Evolutionary conservation across 2,329 filamentous ascomycete genomes (phyloP), one percentile per base, ranked within the genome.

Genomic region (Alternaria hordeiaustralica): DNA sequence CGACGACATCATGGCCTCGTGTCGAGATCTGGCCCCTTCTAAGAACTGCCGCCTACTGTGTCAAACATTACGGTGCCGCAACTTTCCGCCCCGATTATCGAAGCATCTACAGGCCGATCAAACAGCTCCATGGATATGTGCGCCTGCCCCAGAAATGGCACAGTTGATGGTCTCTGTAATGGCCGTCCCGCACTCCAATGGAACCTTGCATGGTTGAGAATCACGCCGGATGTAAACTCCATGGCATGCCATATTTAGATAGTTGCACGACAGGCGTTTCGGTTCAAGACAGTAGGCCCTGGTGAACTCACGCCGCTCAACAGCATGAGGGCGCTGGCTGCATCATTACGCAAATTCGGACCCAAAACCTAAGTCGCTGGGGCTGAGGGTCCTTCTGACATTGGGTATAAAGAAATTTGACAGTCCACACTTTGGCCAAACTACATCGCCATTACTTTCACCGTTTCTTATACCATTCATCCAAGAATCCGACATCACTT

Each of bases 401-500:
- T 15, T 15, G 7, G 4, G 30, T 36, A 36, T n/a, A 2, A 36
- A 36, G 15, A 36, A 2, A 36, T 5, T 1, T 3, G 36, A 41
- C 36, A 4, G 6, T 18, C 36, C 1, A 2, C 36, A 41, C n/a
- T 41, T 6, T 41, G 36, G 4, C 15, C 2, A 4, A 41, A 41
- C 36, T 41, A 18, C 36, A 41, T 41, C n/a, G 0, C 36, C 36
- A 5, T 41, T 41, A 3, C 36, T 41, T 18, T 0, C 15, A 41
- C 36, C 36, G 9, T 0, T n/a, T 4, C 7, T 9, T 1, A 3
- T 1, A 36, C 0, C 1, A 36, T n/a, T 0, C 1, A n/a, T 7
- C 9, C 3, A 36, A 6, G n/a, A 36, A 5, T 2, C 2, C 5
- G 15, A 36, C 33, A 0, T 41, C 36, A 18, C 15, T 5, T 41